Evolutionary conservation across 768 basidiomycete species (phyloP), one percentile per base, ranked within the genome.

Genomic region (Tubosaeta brunneosetosa): DNA sequence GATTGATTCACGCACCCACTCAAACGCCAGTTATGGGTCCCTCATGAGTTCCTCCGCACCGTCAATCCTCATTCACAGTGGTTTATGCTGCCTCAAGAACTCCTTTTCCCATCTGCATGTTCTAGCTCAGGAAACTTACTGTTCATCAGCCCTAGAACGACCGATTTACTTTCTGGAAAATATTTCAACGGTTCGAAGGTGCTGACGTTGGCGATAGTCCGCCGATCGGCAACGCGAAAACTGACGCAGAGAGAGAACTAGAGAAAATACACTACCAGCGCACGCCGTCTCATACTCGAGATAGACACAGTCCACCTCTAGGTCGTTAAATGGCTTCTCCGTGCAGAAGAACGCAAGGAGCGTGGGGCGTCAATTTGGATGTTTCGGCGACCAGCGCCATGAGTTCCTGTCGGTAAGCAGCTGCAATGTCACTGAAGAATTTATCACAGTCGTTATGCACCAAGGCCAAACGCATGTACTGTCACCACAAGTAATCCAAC

Each of bases 321-420:
- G 64, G 26, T 72, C 52, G 56, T 71, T 73, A 73, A 78, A 78
- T 33, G 77, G 63, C 55, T 74, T 75, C 43, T 62, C 63, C n/a
- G n/a, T n/a, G n/a, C 88, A 91, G 62, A 88, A 87, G 69, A 83
- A 88, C 37, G 75, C 71, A 22, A 79, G 71, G 14, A 76, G 66
- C 3, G 3, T 3, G 78, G 78, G 61, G 74, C 76, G 55, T 77
- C 75, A 54, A 75, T 72, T 52, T 80, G 77, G 51, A 74, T 66
- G 62, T 75, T 75, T 36, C 65, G 63, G 41, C 44, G 34, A 3
- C 45, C 32, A 7, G 33, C 45, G 2, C 45, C 0, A 19, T 17
- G 19, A 46, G 45, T 8, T 46, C 45, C n/a, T 34, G 27, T 34
- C 33, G 32, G 33, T 12, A 46, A 7, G 45, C 32, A 14, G 45